Percentiles rank a stretch among this genome's conserved stretches.
phyloP scores from a whole-genome alignment of 257 asterid genomes.

The Linderniella brevidens region DNA sequence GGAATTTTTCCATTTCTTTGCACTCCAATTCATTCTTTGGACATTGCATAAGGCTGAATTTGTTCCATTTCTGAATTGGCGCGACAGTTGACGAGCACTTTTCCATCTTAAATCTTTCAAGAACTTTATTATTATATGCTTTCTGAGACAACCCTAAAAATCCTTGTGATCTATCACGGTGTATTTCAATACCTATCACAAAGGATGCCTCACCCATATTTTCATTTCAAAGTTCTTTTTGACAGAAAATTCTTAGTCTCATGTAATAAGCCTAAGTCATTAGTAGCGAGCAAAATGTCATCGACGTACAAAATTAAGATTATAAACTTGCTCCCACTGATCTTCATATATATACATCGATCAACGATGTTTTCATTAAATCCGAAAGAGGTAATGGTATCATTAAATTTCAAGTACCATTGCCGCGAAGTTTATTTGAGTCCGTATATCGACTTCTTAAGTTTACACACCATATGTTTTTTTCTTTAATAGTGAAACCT shows the following conservation, averaged over 20 bases:
- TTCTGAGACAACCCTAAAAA: not conserved
- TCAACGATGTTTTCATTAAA: conserved; percentile 1
- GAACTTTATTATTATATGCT: not conserved
- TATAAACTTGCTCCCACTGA: not conserved
- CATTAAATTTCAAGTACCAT: not conserved
- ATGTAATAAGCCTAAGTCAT: no score
- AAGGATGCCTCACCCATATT: no score
- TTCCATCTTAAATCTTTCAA: not conserved
- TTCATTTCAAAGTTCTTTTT: no score
- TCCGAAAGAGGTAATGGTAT: not conserved
- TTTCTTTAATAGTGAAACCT: not conserved
- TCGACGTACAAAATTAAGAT: not conserved
- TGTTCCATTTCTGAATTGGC: not conserved
- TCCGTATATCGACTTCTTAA: conserved; percentile 1
- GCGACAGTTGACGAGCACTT: not conserved
- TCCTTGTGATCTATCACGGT: not conserved
- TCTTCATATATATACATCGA: not conserved
- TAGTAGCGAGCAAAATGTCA: no score
- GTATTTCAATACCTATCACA: no score
- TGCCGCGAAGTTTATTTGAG: not conserved
- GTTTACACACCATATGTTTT: conserved; percentile 1
- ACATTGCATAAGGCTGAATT: no score
- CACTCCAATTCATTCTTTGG: no score
- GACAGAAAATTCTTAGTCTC: no score
- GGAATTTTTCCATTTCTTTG: not conserved